Base-by-base conservation (phyloP, 140 eudicot species). In the Ambrosia hybrid region DNA sequence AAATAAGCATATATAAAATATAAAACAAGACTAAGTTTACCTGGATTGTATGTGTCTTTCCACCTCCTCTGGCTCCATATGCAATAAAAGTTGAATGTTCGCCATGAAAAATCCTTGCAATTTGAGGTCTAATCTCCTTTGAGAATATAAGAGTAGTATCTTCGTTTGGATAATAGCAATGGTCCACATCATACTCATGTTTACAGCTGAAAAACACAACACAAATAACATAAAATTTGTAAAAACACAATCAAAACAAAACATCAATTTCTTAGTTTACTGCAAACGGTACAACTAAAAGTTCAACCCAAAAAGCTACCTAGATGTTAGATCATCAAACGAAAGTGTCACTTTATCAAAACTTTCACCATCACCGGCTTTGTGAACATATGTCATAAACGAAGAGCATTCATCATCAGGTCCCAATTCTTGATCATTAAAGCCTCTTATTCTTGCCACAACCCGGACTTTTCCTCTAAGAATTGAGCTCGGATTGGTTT, bases 31-130 rank as follows among this genome's bases (percentile, higher is more conserved):
- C 60, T 14, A 46, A 4, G 74, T 76, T 34, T 60, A 94, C 99
- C 85, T 94, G 95, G 67, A 94, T 81, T 13, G 84, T 83, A 81
- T 58, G 78, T 12, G 97, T 90, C 73, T 94, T 94, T 15, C 99
- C 99, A 68, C 95, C 84, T 71, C 91, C 91, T 81, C 83, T 75
- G 14, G 99, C 97, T 72, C 99, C 99, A 71, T 76, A 87, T 2
- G 96, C 97, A 73, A 94, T 73, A 59, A 94, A 72, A 0, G 97
- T 80, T 33, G 82, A 84, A 58, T 69, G 83, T 80, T 77, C 78
- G 56, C 96, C 97, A 71, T 78, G 59, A 57, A 94, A 71, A 75
- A 76, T 80, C 64, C 63, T 76, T 26, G 82, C 21, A 57, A 94
- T 71, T 48, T 78, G 60, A 63, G 96, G 99, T 58, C 78, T 73